A percentile compares a stretch with the other conserved stretches of the same genome.
Conservation (phyloP, 192 early-diverging fungal genomes). For the Fimicolochytrium jonesii region DNA sequence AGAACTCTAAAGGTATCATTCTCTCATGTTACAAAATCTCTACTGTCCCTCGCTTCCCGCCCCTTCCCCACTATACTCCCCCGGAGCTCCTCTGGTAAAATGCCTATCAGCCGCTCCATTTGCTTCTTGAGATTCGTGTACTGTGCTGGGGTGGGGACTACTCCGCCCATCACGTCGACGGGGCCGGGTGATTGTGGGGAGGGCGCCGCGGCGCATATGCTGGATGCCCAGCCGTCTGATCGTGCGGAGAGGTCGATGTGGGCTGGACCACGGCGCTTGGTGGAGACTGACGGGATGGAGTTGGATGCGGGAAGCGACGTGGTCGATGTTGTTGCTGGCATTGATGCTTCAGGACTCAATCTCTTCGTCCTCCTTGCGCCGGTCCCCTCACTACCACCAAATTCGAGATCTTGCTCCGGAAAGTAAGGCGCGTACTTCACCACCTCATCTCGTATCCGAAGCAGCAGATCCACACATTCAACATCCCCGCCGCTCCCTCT, state of each 20-base stretch:
- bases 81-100: slow-evolving; percentile 41
- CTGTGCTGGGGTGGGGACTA: slow-evolving; percentile 38
- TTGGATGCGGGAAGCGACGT: background rate
- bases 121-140: slow-evolving; percentile 31
- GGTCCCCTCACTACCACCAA: too few relatives aligned
- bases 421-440: slow-evolving; percentile 37
- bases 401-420: too few relatives aligned
- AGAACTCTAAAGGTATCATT: background rate
- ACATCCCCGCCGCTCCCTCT: slow-evolving; percentile 47
- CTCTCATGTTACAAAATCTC: background rate
- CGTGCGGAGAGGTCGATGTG: slow-evolving; percentile 7
- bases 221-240: slow-evolving; percentile 7
- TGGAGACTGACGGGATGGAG: background rate
- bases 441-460: slow-evolving; percentile 62
- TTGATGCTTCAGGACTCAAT: background rate
- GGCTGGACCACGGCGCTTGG: background rate
- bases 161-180: slow-evolving; percentile 27
- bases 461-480: slow-evolving; percentile 66
- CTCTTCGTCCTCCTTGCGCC: too few relatives aligned
- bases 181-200: slow-evolving; percentile 14
- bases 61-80: slow-evolving; percentile 11
- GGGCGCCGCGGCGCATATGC: slow-evolving; percentile 9
- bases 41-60: too few relatives aligned
- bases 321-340: background rate
- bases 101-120: slow-evolving; percentile 26